Evolutionary conservation across 345 rosid species (phyloP), one percentile per base, ranked within the genome.

Genomic region (Camelina hispida): DNA sequence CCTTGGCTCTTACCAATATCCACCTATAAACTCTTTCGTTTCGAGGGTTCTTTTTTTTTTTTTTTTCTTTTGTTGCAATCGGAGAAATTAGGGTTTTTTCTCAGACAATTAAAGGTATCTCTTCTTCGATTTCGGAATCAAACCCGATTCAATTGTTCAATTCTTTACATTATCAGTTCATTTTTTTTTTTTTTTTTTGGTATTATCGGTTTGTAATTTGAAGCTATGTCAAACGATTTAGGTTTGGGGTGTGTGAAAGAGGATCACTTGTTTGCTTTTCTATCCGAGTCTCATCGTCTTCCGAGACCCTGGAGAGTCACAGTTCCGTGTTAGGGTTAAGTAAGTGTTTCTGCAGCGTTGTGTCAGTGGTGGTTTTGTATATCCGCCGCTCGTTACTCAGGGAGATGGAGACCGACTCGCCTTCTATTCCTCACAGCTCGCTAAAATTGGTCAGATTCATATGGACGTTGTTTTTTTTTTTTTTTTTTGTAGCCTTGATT

Each of bases 361-460:
- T 82, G 71, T 85, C 87, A 76, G 63, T 87, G 46, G 80, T 71
- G n/a, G 50, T 77, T 3, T 40, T 64, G 51, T 84, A 81, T 57
- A 46, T 73, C 63, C 83, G 83, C 58, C 80, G 71, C 76, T 68
- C 74, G 76, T 81, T 79, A 51, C 61, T 56, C 68, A 4, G 78
- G 25, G 38, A 63, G 37, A 90, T 91, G 97, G 93, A 89, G 43
- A 61, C 81, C 54, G 91, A 93, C 62, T 80, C 83, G 23, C 85
- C 85, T 78, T 69, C 84, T 14, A 28, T 23, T 68, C 78, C n/a
- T n/a, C 76, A 61, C 72, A 71, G n/a, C 78, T 83, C 85, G 46
- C 80, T 75, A 18, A 86, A 93, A 85, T 84, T 86, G 60, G 55
- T 87, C 51, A 17, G 18, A 32, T 43, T 34, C 20, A 22, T 65